Conservation (phyloP, 2,329 filamentous ascomycete species). For the Cladophialophora exuberans region DNA sequence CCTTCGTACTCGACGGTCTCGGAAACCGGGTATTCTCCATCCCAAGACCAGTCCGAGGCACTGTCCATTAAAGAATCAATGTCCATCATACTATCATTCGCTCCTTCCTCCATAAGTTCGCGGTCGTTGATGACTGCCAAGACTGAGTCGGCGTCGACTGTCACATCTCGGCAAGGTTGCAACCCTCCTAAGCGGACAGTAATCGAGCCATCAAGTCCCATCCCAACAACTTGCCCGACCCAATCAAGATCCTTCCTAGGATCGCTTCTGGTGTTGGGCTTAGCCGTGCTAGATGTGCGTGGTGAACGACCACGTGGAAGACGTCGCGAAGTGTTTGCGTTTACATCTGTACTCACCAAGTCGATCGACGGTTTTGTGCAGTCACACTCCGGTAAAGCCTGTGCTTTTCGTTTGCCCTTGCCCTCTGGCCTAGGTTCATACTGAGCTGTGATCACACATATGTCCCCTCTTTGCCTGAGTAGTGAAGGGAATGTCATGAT, state of each 20-base stretch:
- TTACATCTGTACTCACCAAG: not conserved
- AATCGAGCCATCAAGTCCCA: slow-evolving; percentile 56
- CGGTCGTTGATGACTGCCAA: slow-evolving; percentile 47
- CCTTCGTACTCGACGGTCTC: slow-evolving; percentile 49
- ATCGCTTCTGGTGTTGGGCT: not conserved
- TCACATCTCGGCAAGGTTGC: slow-evolving; percentile 54
- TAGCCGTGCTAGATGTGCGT: not conserved
- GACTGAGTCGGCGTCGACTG: slow-evolving; percentile 52
- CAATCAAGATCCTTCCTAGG: slow-evolving; percentile 44
- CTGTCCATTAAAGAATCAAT: slow-evolving; percentile 39
- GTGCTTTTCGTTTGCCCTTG: not conserved
- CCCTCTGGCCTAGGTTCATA: slow-evolving; percentile 29
- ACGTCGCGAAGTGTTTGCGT: not conserved
- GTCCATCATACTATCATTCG: slow-evolving; percentile 41
- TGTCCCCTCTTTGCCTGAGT: slow-evolving; percentile 54
- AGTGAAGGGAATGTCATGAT: slow-evolving; percentile 55
- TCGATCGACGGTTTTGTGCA: not conserved
- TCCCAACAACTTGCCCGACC: slow-evolving; percentile 61
- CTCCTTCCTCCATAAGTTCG: slow-evolving; percentile 37
- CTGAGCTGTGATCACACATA: slow-evolving; percentile 46
- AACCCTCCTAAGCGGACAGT: slow-evolving; percentile 58
- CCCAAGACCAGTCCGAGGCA: slow-evolving; percentile 29
- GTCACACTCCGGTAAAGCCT: not conserved
- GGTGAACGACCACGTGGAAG: not conserved
- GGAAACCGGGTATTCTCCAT: slow-evolving; percentile 30